Percentiles rank a stretch among this genome's conserved stretches.
Evolutionary conservation across 2,329 filamentous ascomycete genomes (phyloP).

Genomic region (Hymenoscyphus fraxineus): DNA sequence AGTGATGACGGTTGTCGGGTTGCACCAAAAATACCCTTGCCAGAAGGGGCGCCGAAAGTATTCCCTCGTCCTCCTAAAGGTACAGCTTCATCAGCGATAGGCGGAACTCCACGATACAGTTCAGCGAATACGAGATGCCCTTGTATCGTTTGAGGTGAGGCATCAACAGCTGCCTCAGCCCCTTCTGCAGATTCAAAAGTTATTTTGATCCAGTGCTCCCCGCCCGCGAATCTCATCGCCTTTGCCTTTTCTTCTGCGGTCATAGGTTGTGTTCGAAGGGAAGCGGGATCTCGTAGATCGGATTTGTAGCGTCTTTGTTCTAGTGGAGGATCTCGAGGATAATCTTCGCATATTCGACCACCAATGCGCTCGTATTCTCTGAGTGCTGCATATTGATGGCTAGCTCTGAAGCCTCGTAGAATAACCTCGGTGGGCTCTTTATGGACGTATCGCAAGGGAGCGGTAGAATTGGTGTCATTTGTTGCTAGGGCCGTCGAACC

Average conservation of each 20-base stretch:
- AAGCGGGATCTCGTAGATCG: constrained; percentile 68
- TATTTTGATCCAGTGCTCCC: constrained; percentile 87
- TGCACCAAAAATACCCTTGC: constrained; percentile 16
- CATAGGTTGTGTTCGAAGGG: constrained; percentile 61
- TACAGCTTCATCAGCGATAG: constrained; percentile 60
- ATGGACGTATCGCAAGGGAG: constrained; percentile 31
- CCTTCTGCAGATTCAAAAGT: constrained; percentile 73
- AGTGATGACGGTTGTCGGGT: constrained; percentile 22
- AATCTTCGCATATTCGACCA: constrained; percentile 87
- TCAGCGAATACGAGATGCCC: constrained; percentile 70
- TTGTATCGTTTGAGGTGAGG: constrained; percentile 68
- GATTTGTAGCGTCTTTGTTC: constrained; percentile 68
- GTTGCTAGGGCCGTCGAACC: constrained; percentile 34
- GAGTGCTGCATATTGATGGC: constrained; percentile 80
- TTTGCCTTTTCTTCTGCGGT: constrained; percentile 70
- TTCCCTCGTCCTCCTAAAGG: constrained; percentile 33
- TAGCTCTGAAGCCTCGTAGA: constrained; percentile 70
- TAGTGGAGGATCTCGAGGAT: constrained; percentile 76
- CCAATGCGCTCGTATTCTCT: constrained; percentile 84
- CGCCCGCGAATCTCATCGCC: constrained; percentile 77
- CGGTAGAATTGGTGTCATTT: constrained; percentile 27
- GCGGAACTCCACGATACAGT: constrained; percentile 62
- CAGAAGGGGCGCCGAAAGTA: constrained; percentile 2
- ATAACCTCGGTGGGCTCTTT: constrained; percentile 73
- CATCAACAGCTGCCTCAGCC: constrained; percentile 64